Evolutionary conservation across 495 filamentous ascomycete genomes (phyloP), one percentile per base, ranked within the genome.

Genomic region (Penicillium manginii): DNA sequence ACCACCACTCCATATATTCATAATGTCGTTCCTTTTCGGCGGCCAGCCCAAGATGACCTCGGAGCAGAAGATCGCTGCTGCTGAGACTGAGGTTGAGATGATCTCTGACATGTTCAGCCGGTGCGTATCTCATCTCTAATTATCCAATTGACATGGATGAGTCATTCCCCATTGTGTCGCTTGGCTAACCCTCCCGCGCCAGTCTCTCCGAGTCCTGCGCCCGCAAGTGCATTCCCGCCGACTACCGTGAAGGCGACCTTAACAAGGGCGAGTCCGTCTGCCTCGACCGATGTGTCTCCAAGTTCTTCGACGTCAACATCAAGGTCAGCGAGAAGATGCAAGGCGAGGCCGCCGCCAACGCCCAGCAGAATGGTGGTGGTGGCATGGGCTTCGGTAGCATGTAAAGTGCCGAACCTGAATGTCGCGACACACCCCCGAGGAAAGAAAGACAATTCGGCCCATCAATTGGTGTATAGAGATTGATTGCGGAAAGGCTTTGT

Each of bases 251-350:
- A 81, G 83, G 83, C 69, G 96, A 98, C 57, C 86, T 98, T 60
- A 94, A 96, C 84, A 98, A 98, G 81, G 94, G 94, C 81, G 94
- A 98, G 78, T 89, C 88, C 54, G 94, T 98, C 62, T 98, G 94
- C 79, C 85, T 98, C 61, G 94, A 98, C 79, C 90, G 94, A 60
- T 98, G 94, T 78, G 87, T 93, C 37, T 82, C 88, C 69, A 98
- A 98, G 81, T 98, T 97, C 83, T 97, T 98, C 78, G 94, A 98
- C 59, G 92, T 96, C 69, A 91, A 96, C 75, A 84, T 94, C 79
- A 98, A 97, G 81, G 90, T 98, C 58, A 84, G 80, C 73, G 87
- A 90, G 80, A 90, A 88, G 79, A 89, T 90, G 87, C 87, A 90
- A 72, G 83, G 81, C 10, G 83, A 88, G 64, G 85, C 84, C 14